Evolutionary conservation across 2,329 filamentous ascomycete genomes (phyloP), one percentile per base, ranked within the genome.

Genomic region (Furcasterigmium sp.): DNA sequence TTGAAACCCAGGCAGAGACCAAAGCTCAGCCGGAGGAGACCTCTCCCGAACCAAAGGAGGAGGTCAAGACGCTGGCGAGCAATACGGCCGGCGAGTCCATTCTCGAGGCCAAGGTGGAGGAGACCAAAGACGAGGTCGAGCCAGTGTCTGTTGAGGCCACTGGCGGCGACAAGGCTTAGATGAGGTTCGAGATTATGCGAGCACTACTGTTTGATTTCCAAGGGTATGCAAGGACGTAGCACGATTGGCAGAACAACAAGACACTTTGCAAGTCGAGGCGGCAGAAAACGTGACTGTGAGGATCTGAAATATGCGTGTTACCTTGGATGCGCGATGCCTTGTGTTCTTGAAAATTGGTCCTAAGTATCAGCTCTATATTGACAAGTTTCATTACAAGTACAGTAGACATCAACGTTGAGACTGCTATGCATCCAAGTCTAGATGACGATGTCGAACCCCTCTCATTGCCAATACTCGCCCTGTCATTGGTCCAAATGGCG

Each of bases 81-180:
- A 70, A 72, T 48, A 65, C 57, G 40, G 69, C 68, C 7, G 69
- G 69, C 3, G 69, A 72, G 54, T 61, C 63, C 25, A 56, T 73
- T n/a, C 49, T 69, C 9, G 60, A 66, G 45, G 62, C 65, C 3
- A 56, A 57, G 19, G 48, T 72, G 11, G 53, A 63, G 41, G 61
- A 65, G 51, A 57, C 58, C 34, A 55, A 60, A 39, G 59, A 56
- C 23, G 60, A 56, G 44, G 51, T 67, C 39, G 56, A 68, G 47
- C 63, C 65, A 11, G 54, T 62, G 26, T 55, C 57, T 19, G 60
- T 63, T 7, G 54, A 63, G 39, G 63, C 68, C 29, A 45, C 39
- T 17, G 47, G 43, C 17, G 43, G 43, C 15, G 49, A 51, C 29
- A 35, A 35, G 32, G 32, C 32, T 7, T 35, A 35, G 32, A 17